Evolutionary conservation across 2,329 filamentous ascomycete genomes (phyloP).

Genomic region (Penicillium decumbens): DNA sequence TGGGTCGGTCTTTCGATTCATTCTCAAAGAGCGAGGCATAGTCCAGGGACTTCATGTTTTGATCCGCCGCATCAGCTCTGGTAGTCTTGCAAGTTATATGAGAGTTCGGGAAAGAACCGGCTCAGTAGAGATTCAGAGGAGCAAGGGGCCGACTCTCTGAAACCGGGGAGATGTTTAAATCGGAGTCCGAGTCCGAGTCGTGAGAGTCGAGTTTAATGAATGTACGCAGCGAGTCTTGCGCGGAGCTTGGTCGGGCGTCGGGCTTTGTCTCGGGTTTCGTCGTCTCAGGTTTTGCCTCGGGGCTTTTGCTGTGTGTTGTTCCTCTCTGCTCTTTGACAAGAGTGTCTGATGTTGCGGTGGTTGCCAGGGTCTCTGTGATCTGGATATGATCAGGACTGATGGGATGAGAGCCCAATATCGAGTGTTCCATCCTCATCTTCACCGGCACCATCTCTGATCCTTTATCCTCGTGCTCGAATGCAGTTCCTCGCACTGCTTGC

Average conservation of each 20-base stretch:
- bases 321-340: not conserved
- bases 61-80: constrained; percentile 7
- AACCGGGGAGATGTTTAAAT: constrained; percentile 25
- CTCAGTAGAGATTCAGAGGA: constrained; percentile 19
- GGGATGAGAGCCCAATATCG: not conserved
- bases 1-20: constrained; percentile 17
- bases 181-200: constrained; percentile 15
- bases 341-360: not conserved
- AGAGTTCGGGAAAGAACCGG: constrained; percentile 32
- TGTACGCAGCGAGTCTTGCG: constrained; percentile 8
- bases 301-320: not conserved
- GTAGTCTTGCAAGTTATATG: constrained; percentile 25
- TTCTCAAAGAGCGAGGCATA: constrained; percentile 6
- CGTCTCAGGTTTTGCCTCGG: not conserved
- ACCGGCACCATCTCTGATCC: not conserved
- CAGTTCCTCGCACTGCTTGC: not conserved
- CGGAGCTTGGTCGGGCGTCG: constrained; percentile 5
- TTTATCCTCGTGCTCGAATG: not conserved
- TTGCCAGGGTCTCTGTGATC: not conserved
- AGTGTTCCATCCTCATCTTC: not conserved
- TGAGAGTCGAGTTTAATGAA: constrained; percentile 14
- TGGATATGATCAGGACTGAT: not conserved
- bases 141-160: constrained; percentile 15
- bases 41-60: constrained; percentile 6
- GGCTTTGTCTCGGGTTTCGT: no score